Evolutionary conservation across 2,329 filamentous ascomycete species (phyloP), one percentile per base, ranked within the genome.

Genomic region (Pyrenophora seminiperda): DNA sequence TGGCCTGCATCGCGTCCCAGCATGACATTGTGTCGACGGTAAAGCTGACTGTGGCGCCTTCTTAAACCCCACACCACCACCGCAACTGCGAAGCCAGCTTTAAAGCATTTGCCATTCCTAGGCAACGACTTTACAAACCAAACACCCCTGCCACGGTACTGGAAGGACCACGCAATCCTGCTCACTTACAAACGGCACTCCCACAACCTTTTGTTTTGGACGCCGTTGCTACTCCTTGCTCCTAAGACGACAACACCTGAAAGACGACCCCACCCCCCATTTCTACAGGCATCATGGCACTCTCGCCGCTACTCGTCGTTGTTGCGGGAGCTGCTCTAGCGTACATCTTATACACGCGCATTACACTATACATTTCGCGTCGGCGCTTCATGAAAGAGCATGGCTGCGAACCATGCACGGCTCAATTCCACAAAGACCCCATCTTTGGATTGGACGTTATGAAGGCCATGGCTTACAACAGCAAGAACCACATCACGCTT

Each of bases 371-470:
- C 53, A 58, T 70, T 41, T 59, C 54, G 37, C 73, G 76, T 11
- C 67, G 72, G 33, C 67, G 65, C 10, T 63, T 76, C 40, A 73
- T 67, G 46, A 70, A 67, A 15, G 67, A 73, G 22, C 72, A 80
- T 60, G 78, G 79, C 39, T 83, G 81, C 63, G 68, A 79, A 40
- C 74, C 75, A 7, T 73, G 75, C n/a, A 62, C 66, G 2, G 50
- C 55, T 7, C 79, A 76, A 52, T 79, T 79, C 3, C 78, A 83
- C 67, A 76, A 75, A 46, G 84, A 85, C 56, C 79, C 77, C 0
- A 59, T 86, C 46, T 68, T 84, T 3, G 83, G 83, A 2, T 58
- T 79, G 19, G 80, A 83, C 62, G 64, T 78, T 31, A 72, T 83
- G 50, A 57, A 70, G 30, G 56, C 68, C 19, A 76, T 76, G 49